Base-by-base conservation (phyloP, 768 basidiomycete species). In the Gloeostereum incarnatum region DNA sequence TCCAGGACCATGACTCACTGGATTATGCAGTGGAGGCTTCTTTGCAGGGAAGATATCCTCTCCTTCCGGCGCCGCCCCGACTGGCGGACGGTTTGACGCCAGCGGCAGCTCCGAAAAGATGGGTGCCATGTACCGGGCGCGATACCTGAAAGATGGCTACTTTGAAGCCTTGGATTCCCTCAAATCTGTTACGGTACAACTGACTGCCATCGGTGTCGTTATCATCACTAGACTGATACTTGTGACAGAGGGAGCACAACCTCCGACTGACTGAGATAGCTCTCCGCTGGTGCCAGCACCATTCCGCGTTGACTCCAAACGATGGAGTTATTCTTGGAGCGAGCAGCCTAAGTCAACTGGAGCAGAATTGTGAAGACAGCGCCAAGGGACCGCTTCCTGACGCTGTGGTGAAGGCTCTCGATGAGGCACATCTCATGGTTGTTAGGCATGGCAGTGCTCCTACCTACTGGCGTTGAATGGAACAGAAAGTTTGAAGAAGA, bases 321-420 rank as follows among this genome's bases (percentile, higher is more conserved):
- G 71, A 73, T 39, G 73, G 69, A 2, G 51, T 73, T 9, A 69
- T 74, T 37, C 46, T 73, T 4, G 73, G 71, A 2, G 69, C 71
- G 4, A 66, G 63, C 46, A 67, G 63, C n/a, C 56, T 53, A 4
- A 53, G 46, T 2, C 71, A 74, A 45, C 42, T 73, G 35, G 51
- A 65, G 44, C 55, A 62, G 42, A 72, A 73, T 41, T 58, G 65
- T 33, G 51, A 55, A 33, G 65, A 71, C 41, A 61, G 59, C 34
- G 71, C 63, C 46, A 72, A 73, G 50, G 74, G 75, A 0, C 71
- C 73, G 0, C 58, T 78, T 22, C 70, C 73, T 3, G 61, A 71
- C 26, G 71, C 68, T 20, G 62, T 79, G 1, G 55, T 76, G 5
- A 51, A 63, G 32, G 68, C 65, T 13, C 52, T 77, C 7, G 68